Conservation (phyloP, 1,139 yeast genomes). For the Yamadazyma buinensis region DNA sequence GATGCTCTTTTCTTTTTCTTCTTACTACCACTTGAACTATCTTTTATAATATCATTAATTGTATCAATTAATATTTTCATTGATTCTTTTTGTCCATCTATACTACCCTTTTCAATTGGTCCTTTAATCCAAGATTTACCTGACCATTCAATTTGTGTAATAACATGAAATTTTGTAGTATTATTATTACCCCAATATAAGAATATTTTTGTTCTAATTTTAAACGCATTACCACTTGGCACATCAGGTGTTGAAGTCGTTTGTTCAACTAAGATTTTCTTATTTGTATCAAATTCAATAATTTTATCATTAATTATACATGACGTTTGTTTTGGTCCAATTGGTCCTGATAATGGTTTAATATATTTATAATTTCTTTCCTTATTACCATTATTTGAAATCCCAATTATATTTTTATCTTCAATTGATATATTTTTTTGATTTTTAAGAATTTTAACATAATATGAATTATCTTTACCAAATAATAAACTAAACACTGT, state of each 20-base stretch:
- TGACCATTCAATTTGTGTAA: conserved; percentile 79
- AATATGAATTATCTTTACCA: conserved; percentile 67
- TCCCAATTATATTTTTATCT: conserved; percentile 45
- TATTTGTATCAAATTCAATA: conserved; percentile 58
- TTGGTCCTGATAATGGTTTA: conserved; percentile 77
- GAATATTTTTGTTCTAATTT: conserved; percentile 63
- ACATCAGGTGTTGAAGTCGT: conserved; percentile 87
- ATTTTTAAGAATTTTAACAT: conserved; percentile 50
- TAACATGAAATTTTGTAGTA: conserved; percentile 56
- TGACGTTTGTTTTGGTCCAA: conserved; percentile 93
- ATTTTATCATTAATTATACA: conserved; percentile 75
- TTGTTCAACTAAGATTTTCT: conserved; percentile 58
- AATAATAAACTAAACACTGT: conserved; percentile 65
- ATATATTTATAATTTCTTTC: conserved; percentile 65
- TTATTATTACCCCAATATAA: conserved; percentile 78
- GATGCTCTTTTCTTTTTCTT: conserved; percentile 10
- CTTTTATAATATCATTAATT: conserved; percentile 44
- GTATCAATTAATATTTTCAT: conserved; percentile 59
- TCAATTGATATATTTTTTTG: conserved; percentile 73
- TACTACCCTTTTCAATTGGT: conserved; percentile 86
- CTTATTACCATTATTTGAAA: conserved; percentile 21
- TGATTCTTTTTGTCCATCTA: conserved; percentile 82
- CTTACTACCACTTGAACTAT: conserved; percentile 9
- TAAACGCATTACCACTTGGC: conserved; percentile 85
- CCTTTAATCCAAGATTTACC: conserved; percentile 93